Evolutionary conservation across 352 stramenopile species (phyloP).

Genomic region (Globisporangium viniferum): DNA sequence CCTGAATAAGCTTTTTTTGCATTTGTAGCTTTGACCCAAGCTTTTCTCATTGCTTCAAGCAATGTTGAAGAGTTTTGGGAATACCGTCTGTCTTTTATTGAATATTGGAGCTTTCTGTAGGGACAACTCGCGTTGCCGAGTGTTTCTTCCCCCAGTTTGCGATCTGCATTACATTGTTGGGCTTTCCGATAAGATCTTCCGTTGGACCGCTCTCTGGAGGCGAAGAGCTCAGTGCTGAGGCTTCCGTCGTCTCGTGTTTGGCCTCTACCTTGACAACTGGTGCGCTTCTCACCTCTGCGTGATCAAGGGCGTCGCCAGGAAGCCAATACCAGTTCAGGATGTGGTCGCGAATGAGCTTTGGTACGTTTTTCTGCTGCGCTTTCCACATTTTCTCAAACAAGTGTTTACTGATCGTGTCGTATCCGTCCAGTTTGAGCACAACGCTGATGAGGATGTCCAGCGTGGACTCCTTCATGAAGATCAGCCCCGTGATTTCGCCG

Average conservation of each 20-base stretch:
- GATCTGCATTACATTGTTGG: neutral
- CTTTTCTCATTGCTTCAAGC: too few relatives aligned
- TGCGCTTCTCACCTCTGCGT: neutral
- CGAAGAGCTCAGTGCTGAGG: neutral
- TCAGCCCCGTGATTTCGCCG: conserved; percentile 31
- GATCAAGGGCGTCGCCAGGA: neutral
- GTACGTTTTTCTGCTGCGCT: neutral
- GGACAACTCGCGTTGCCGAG: neutral
- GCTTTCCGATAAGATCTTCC: neutral
- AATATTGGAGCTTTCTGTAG: neutral
- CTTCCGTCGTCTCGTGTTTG: neutral
- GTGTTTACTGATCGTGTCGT: conserved; percentile 12
- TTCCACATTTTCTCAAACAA: neutral
- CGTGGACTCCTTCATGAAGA: conserved; percentile 48
- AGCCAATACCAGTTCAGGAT: conserved; percentile 17
- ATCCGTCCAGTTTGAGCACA: conserved; percentile 37
- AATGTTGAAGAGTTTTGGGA: too few relatives aligned
- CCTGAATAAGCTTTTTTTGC: neutral
- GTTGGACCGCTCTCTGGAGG: neutral
- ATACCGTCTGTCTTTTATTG: neutral
- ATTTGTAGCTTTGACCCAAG: neutral
- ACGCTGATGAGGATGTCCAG: conserved; percentile 47
- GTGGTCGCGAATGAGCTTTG: neutral
- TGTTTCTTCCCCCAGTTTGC: neutral
- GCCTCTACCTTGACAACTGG: too few relatives aligned